Base-by-base conservation (phyloP, 345 rosid genomes). In the Pelargonium nanum region DNA sequence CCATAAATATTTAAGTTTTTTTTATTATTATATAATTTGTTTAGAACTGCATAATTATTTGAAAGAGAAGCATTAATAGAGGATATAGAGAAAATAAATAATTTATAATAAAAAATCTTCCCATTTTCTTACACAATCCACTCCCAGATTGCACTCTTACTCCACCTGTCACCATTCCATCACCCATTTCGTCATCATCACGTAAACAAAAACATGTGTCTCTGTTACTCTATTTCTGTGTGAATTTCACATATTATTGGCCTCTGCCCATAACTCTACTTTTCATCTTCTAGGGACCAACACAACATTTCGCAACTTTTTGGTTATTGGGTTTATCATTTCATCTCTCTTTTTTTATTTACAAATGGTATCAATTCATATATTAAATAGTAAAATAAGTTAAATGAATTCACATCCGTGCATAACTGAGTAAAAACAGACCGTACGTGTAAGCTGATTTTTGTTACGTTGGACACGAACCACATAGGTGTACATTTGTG, bases 101-200 rank as follows among this genome's bases (percentile, higher is more conserved):
- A n/a, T n/a, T n/a, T n/a, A n/a, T 40, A 7, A n/a, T 9, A 48
- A 32, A 23, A 24, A 1, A 6, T 62, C 56, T 75, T 77, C 70
- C 72, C 74, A 74, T 73, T 69, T 75, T 78, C 77, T 68, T 66
- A 72, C 79, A 76, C 78, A 76, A 76, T 59, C 70, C 70, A 10
- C 73, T 64, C 72, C 72, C 71, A 70, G 60, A 53, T 66, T 86
- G 88, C 85, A 86, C 73, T 70, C 87, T 83, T 81, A 81, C 87
- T 81, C 84, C 67, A 83, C 82, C 82, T 30, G 40, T 30, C 40
- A 30, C 6, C 40, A 30, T 75, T 68, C 72, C 91, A 72, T 83
- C 91, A 85, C 57, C 67, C 69, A 67, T 80, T 80, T 72, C 93
- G 89, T 86, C 93, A 86, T 70, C 84, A 50, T 81, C 63, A 83